Conservation (phyloP, 306 rosid genomes). For the Rubus idaeus region DNA sequence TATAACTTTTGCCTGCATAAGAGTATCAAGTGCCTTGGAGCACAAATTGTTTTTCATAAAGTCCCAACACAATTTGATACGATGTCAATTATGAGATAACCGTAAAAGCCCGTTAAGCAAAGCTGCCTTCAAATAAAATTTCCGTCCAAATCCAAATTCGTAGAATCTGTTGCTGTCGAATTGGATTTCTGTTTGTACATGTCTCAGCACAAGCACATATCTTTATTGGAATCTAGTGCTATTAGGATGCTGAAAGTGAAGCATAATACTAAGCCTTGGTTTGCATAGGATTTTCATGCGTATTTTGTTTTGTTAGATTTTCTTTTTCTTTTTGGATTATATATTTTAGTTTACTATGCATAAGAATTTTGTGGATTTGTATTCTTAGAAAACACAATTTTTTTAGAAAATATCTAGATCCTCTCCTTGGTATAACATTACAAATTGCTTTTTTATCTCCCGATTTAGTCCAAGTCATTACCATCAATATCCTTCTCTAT, state of each 20-base stretch:
- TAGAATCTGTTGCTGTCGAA: neutral
- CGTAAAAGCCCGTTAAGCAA: too few relatives aligned
- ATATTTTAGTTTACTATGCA: too few relatives aligned
- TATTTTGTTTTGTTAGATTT: neutral
- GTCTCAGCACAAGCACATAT: neutral
- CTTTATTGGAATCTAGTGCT: neutral
- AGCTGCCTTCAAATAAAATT: neutral
- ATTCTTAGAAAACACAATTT: too few relatives aligned
- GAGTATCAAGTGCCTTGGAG: neutral
- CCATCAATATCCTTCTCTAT: neutral
- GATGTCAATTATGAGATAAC: neutral
- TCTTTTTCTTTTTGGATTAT: too few relatives aligned
- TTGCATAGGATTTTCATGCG: neutral
- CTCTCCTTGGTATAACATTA: too few relatives aligned
- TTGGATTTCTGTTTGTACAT: neutral
- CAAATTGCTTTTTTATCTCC: too few relatives aligned
- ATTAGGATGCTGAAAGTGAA: neutral
- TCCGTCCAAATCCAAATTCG: neutral
- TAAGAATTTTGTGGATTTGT: too few relatives aligned
- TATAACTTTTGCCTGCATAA: neutral
- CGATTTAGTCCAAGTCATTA: neutral
- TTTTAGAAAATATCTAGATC: too few relatives aligned
- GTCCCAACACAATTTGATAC: neutral
- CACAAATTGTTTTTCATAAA: neutral
- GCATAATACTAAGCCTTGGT: neutral